These are phyloP conservation scores for Ophiostoma fasciatum DNA, from an alignment of 2,329 filamentous ascomycete species.

Conservation along the genomic window DNA sequence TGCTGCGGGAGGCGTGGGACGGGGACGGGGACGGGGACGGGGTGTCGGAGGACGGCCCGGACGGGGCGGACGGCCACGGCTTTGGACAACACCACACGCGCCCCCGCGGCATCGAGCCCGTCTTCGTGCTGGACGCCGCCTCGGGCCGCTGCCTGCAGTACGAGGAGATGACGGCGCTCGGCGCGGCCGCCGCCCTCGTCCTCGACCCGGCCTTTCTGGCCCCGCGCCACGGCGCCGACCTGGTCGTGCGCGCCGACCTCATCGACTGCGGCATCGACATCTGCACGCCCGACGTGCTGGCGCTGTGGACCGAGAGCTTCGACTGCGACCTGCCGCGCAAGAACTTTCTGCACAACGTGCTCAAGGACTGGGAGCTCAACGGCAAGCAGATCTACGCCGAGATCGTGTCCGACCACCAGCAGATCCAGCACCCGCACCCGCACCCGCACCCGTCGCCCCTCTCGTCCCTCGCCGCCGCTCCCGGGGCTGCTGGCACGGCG, in stretches of 20 bases:
- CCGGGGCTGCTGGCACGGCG: constrained; percentile 74
- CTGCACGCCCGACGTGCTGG: constrained; percentile 88
- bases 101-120: constrained; percentile 56
- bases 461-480: background rate
- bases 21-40: constrained; percentile 51
- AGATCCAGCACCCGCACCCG: no score
- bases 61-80: constrained; percentile 38
- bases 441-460: no score
- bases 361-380: constrained; percentile 95
- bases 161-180: constrained; percentile 67
- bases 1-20: constrained; percentile 63
- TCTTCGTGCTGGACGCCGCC: constrained; percentile 74
- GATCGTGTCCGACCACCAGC: constrained; percentile 55
- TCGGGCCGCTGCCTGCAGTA: constrained; percentile 82
- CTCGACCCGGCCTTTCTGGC: constrained; percentile 71
- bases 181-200: constrained; percentile 39
- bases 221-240: constrained; percentile 39
- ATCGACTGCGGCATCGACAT: constrained; percentile 95
- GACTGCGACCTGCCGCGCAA: constrained; percentile 64
- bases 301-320: constrained; percentile 92
- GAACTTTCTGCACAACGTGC: constrained; percentile 67
- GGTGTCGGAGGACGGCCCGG: constrained; percentile 50
- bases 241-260: constrained; percentile 74
- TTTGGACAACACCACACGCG: constrained; percentile 82
- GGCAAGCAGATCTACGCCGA: constrained; percentile 94